Conservation (phyloP, 2,329 filamentous ascomycete species). For the Cryphonectria japonica region DNA sequence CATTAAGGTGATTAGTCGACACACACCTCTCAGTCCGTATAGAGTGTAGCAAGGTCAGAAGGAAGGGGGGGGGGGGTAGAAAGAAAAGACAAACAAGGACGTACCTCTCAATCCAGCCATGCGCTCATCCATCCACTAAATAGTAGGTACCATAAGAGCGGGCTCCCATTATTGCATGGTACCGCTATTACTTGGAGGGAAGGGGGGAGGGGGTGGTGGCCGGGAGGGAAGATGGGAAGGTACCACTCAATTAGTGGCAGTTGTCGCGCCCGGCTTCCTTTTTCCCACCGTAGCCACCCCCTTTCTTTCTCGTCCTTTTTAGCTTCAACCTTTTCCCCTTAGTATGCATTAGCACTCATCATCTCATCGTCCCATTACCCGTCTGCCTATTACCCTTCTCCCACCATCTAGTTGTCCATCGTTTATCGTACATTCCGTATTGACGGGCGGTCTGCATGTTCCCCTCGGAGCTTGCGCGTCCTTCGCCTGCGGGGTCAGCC, state of each 20-base stretch:
- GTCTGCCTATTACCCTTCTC: not conserved
- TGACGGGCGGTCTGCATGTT: not conserved
- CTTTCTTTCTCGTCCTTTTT: not conserved
- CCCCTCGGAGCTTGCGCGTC: constrained; percentile 3
- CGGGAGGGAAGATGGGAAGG: not conserved
- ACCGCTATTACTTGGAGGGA: not conserved
- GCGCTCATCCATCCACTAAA: not conserved
- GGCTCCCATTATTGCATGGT: not conserved
- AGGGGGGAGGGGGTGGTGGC: too few relatives aligned
- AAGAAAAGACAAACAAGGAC: not conserved
- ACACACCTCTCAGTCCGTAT: not conserved
- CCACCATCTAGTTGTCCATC: not conserved
- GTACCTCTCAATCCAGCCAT: not conserved
- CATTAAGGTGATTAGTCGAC: not conserved
- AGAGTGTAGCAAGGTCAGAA: not conserved
- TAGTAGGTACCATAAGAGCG: not conserved
- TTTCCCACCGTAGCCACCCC: not conserved
- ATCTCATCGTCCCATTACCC: not conserved
- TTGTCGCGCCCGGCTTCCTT: not conserved
- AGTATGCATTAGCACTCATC: not conserved
- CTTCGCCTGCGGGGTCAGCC: constrained; percentile 1
- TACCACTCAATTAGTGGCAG: not conserved
- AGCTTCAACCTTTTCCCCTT: not conserved
- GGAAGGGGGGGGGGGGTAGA: too few relatives aligned
- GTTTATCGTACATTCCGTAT: not conserved